Evolutionary conservation across 306 rosid genomes (phyloP), one percentile per base, ranked within the genome.

Genomic region (Lathyrus aphaca): DNA sequence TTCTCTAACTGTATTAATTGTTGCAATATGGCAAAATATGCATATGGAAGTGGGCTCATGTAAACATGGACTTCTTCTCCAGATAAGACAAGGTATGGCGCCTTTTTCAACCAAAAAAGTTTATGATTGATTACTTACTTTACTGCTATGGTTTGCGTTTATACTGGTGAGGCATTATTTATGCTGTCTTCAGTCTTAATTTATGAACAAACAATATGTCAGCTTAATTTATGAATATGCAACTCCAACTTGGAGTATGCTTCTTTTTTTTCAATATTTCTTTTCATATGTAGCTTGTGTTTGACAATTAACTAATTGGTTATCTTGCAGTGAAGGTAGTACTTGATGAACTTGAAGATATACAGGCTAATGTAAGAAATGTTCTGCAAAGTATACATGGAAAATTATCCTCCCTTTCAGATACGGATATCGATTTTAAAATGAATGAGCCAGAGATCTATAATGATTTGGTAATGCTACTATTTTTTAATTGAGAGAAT

Each of bases 21-120:
- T 72, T 72, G 66, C 32, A 21, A 53, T 75, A 42, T 74, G 84
- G 49, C 10, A 49, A 76, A 65, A 68, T 77, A 35, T 61, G 63
- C 71, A 45, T 68, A 57, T 57, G 66, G 90, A 87, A 92, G 98
- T 92, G 84, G 72, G 78, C 61, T 69, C 83, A 4, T 83, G 89
- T 87, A 79, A 79, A n/a, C 73, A 69, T 39, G 96, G 96, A 72
- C 87, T 92, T 40, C 59, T 17, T 67, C 85, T 79, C 77, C 77
- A 81, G 74, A 77, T 87, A 72, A 77, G 75, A 44, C 44, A 79
- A 84, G 96, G 97, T 89, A 72, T 67, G 76, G 10, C 43, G 30
- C 14, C 49, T 12, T 27, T 75, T 13, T 51, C 8, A 35, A 35
- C 10, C 39, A 35, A 27, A 16, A 40, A 11, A 0, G 2, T 1